Base-by-base conservation (phyloP, 805 yeast species). In the Lipomyces orientalis region DNA sequence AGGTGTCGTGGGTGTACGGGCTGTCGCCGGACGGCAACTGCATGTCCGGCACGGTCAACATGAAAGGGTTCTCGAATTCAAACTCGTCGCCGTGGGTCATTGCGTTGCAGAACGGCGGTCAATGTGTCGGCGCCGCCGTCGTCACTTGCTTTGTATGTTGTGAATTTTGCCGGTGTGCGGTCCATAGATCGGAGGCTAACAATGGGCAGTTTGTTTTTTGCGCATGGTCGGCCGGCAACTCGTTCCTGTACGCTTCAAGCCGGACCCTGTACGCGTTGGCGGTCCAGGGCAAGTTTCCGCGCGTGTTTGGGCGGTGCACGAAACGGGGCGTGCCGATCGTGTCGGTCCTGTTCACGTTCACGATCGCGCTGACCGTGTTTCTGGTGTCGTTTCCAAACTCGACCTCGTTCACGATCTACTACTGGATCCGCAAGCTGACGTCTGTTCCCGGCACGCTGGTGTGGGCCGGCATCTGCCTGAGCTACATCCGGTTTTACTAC, bases 71-170 rank as follows among this genome's bases (percentile, higher is more conserved):
- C 31, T 83, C 81, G 9, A 89, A 86, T 73, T 88, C 87, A 16
- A 80, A 87, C 37, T 87, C 91, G 4, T 88, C 91, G 7, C 93
- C 94, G n/a, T 87, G 89, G 77, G 91, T 89, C 43, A 86, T 90
- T 76, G 89, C 93, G 39, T 86, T 89, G 70, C 80, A 81, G 69
- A 83, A 86, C 72, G 93, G 89, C 39, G 88, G 90, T 34, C 87
- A 89, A 67, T 82, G 90, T 54, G 82, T 89, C 84, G 90, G 90
- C 72, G 91, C 85, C 0, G 90, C 88, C 35, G 87, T 89, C 71
- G 78, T 89, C 75, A 83, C 89, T 66, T 85, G 93, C 1, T 58
- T 35, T 43, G 49, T 43, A 43, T 3, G 49, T 43, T 16, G 2
- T 2, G 3, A n/a, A n/a, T 3, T 1, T 43, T 16, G 16, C 7